phyloP scores from a whole-genome alignment of 179 eudicot genomes.

The Beta corolliflora region DNA sequence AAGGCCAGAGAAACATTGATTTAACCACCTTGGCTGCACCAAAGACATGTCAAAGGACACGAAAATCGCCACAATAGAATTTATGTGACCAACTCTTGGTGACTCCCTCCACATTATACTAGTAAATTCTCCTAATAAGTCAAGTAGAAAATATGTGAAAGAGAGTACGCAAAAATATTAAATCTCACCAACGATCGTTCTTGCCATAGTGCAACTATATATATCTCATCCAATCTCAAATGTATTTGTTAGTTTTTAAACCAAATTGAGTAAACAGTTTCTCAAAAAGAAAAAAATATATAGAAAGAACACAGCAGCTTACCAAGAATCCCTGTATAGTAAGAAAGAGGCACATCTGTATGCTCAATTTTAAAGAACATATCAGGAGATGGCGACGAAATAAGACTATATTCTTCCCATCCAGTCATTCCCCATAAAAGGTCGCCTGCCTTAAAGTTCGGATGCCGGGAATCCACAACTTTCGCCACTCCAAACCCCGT shows the following conservation, averaged over 20 bases:
- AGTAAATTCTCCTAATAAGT: background rate
- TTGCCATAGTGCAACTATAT: too few relatives aligned
- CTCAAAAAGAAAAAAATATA: background rate
- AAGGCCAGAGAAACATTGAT: too few relatives aligned
- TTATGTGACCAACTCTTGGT: background rate
- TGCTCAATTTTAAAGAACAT: constrained; percentile 44
- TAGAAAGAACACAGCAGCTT: constrained; percentile 3
- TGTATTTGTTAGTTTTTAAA: too few relatives aligned
- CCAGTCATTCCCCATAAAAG: constrained; percentile 66
- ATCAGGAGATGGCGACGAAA: constrained; percentile 30
- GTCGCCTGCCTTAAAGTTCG: constrained; percentile 53
- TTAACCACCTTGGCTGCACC: too few relatives aligned
- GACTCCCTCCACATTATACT: background rate
- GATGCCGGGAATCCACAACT: constrained; percentile 58
- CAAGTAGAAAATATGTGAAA: background rate
- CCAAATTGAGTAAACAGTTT: too few relatives aligned
- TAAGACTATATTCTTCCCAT: constrained; percentile 66
- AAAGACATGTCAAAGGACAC: too few relatives aligned
- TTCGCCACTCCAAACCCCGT: constrained; percentile 55
- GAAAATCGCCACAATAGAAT: background rate
- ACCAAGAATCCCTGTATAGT: constrained; percentile 78
- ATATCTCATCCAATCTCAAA: too few relatives aligned
- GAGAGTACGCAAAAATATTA: too few relatives aligned
- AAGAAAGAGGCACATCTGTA: constrained; percentile 65
- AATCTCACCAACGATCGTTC: too few relatives aligned